These are phyloP conservation scores for Saccharomycopsis sp. DNA, from an alignment of 805 yeast genomes.

Conservation along the genomic window DNA sequence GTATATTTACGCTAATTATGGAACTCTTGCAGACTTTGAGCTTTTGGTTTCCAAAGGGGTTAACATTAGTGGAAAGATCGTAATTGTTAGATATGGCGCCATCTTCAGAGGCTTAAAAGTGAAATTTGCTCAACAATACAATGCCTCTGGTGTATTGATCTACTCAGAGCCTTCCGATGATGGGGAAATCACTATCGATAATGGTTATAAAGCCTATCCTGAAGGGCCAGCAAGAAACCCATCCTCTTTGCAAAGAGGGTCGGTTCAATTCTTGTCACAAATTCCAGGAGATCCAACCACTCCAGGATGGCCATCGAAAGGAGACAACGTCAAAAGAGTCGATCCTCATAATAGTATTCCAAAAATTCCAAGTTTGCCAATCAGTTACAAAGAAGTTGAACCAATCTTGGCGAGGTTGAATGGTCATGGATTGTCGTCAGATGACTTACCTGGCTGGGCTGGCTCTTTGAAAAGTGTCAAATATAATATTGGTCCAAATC, in stretches of 20 bases:
- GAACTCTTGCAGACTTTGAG: constrained; percentile 54
- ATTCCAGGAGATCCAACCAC: constrained; percentile 78
- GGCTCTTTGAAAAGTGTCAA: constrained; percentile 39
- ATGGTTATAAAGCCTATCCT: constrained; percentile 63
- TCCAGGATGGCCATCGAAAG: constrained; percentile 55
- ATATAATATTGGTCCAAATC: constrained; percentile 48
- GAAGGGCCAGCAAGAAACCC: constrained; percentile 75
- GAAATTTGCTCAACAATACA: constrained; percentile 65
- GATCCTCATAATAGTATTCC: constrained; percentile 51
- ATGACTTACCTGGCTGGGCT: constrained; percentile 39
- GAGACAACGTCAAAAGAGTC: constrained; percentile 39
- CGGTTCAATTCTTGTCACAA: constrained; percentile 53
- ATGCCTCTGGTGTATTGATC: constrained; percentile 61
- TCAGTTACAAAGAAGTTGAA: constrained; percentile 53
- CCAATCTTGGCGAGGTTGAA: constrained; percentile 55
- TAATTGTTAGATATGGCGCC: constrained; percentile 58
- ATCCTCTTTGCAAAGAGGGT: constrained; percentile 68
- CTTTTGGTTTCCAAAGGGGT: constrained; percentile 41
- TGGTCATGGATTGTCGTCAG: constrained; percentile 44
- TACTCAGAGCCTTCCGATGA: constrained; percentile 70
- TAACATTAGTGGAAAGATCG: constrained; percentile 50
- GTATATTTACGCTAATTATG: constrained; percentile 63
- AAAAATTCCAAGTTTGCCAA: constrained; percentile 65
- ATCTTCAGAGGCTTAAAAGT: constrained; percentile 71
- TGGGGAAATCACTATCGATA: constrained; percentile 38